Conservation (phyloP, 2,329 filamentous ascomycete genomes). For the Cytospora piceicola region DNA sequence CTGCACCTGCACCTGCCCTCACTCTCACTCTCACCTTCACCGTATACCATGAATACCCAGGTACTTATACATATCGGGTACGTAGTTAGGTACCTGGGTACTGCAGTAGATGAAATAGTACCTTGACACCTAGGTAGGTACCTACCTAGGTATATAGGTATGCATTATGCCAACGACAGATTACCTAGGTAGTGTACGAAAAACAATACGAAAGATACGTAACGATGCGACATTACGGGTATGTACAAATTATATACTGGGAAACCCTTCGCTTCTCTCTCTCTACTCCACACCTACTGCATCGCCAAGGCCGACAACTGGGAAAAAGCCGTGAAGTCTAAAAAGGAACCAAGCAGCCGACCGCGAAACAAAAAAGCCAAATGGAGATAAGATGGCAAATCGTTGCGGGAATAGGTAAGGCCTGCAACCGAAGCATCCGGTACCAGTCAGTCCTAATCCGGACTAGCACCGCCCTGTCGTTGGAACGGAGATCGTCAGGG, state of each 20-base stretch:
- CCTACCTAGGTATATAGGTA: neutral
- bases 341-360: conserved; percentile 1
- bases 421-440: conserved; percentile 17
- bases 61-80: neutral
- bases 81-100: neutral
- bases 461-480: conserved; percentile 3
- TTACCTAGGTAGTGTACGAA: no score
- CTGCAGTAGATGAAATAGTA: no score
- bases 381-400: conserved; percentile 28
- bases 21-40: neutral
- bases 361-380: conserved; percentile 11
- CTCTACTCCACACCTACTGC: neutral
- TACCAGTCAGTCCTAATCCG: conserved; percentile 8
- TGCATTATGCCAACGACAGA: neutral
- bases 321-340: conserved; percentile 5
- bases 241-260: conserved; percentile 1
- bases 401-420: conserved; percentile 23
- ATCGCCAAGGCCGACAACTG: conserved; percentile 19
- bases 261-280: neutral
- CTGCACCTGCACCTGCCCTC: neutral
- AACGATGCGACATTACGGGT: no score
- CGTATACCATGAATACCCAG: neutral
- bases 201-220: no score
- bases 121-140: neutral
- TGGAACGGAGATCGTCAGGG: conserved; percentile 26